Base-by-base conservation (phyloP, 2,329 filamentous ascomycete species). In the Herpotrichia juniperi region DNA sequence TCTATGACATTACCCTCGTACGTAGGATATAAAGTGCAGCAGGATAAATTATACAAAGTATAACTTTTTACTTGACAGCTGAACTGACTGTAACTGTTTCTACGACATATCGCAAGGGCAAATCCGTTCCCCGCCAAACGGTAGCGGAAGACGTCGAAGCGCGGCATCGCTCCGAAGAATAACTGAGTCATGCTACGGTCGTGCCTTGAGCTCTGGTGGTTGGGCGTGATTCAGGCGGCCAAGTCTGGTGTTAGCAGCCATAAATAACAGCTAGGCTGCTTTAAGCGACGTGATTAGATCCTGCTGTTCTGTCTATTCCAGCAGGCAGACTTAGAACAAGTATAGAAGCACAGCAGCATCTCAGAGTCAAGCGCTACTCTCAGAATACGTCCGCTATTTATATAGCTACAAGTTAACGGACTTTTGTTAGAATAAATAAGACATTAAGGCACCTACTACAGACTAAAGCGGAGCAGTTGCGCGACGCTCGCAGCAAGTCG, bases 181-280 rank as follows among this genome's bases (percentile, higher is more conserved):
- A 31, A 31, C 28, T 31, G n/a, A 31, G 28, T 31, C 28, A 31
- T 31, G 28, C 28, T n/a, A 31, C 28, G n/a, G n/a, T n/a, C 28
- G n/a, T 9, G 28, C n/a, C 28, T 31, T n/a, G 28, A 31, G 28
- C 28, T 31, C 28, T 31, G 28, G 28, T 31, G 39, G 39, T 16
- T 42, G 12, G 39, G 39, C 19, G 22, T 42, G 22, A 25, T 14
- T 42, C 22, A 42, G 16, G 21, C 19, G 16, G 16, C 16, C 22
- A 42, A 42, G 39, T 11, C 21, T 26, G 25, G 22, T 42, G 22
- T 42, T 7, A 42, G 39, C 39, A 42, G 39, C 39, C 22, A 42
- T 42, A 42, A 22, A 42, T 42, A 42, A 42, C 22, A 42, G 22
- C 39, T 42, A 42, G 39, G 10, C 39, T 42, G 22, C 39, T 42